Evolutionary conservation across 164 flowering plant genomes (phyloP).

Genomic region (Vitis cinerea): DNA sequence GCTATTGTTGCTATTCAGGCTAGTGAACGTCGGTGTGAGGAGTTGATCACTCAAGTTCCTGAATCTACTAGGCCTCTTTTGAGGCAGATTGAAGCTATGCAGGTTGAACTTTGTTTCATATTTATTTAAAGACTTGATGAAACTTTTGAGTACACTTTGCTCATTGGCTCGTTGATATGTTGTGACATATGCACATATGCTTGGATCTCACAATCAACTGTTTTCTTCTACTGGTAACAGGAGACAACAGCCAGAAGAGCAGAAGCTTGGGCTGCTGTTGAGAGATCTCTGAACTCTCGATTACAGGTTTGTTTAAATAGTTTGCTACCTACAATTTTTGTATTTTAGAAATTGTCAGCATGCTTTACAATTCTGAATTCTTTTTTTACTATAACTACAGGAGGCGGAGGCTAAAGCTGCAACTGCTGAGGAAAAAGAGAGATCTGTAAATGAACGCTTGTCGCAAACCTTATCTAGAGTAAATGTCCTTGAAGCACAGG

Average conservation of each 20-base stretch:
- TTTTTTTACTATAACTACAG: slow-evolving; percentile 34
- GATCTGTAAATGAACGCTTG: slow-evolving; percentile 89
- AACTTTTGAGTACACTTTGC: not conserved
- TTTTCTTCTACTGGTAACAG: slow-evolving; percentile 38
- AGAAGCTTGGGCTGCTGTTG: slow-evolving; percentile 99
- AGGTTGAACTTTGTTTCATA: slow-evolving; percentile 43
- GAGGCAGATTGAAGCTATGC: slow-evolving; percentile 98
- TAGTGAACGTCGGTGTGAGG: slow-evolving; percentile 97
- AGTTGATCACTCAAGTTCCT: slow-evolving; percentile 91
- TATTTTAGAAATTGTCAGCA: not conserved
- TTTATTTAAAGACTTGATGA: not conserved
- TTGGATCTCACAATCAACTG: not conserved
- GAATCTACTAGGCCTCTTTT: slow-evolving; percentile 98
- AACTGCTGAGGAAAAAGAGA: slow-evolving; percentile 84
- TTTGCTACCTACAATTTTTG: slow-evolving; percentile 10
- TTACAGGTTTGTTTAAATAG: slow-evolving; percentile 68
- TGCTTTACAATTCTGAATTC: not conserved
- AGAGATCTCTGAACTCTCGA: slow-evolving; percentile 80
- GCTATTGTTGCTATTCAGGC: slow-evolving; percentile 44
- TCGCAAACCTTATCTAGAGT: slow-evolving; percentile 94
- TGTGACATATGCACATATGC: not conserved
- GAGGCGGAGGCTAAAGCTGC: slow-evolving; percentile 99
- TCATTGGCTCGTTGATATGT: not conserved
- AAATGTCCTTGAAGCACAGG: slow-evolving; percentile 99
- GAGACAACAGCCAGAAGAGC: slow-evolving; percentile 83